Percentiles rank a stretch among this genome's conserved stretches.
Evolutionary conservation across 768 basidiomycete genomes (phyloP).

Genomic region (Nidula microcarpa): DNA sequence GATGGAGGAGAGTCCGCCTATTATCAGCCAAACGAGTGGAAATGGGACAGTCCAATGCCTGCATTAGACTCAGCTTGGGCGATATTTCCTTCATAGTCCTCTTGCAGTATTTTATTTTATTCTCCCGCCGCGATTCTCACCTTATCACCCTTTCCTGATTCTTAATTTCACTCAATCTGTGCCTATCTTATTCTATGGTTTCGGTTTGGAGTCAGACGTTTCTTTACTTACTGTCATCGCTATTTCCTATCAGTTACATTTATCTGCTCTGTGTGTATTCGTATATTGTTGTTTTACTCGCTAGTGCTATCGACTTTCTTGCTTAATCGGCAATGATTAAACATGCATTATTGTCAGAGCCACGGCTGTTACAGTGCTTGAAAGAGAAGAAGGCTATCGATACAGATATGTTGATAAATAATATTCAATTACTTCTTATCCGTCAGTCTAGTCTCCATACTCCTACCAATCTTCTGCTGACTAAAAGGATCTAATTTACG

Average conservation of each 20-base stretch:
- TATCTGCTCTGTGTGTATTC: constrained; percentile 21
- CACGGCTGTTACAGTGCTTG: too few relatives aligned
- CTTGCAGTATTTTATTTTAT: constrained; percentile 30
- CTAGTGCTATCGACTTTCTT: constrained; percentile 42
- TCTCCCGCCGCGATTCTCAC: constrained; percentile 16
- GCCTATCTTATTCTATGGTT: constrained; percentile 28
- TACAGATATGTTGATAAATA: too few relatives aligned
- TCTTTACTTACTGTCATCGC: constrained; percentile 21
- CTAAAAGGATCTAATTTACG: not conserved
- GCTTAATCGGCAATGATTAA: too few relatives aligned
- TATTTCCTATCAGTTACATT: constrained; percentile 9
- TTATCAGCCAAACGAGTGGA: constrained; percentile 61
- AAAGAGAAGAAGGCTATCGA: too few relatives aligned
- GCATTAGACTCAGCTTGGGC: constrained; percentile 71
- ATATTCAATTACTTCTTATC: too few relatives aligned
- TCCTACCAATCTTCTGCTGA: not conserved
- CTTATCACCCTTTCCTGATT: constrained; percentile 7
- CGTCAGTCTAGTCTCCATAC: too few relatives aligned
- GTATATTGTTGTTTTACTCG: constrained; percentile 57
- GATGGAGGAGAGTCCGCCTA: constrained; percentile 75
- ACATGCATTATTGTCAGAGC: too few relatives aligned
- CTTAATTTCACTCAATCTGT: constrained; percentile 16
- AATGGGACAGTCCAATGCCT: constrained; percentile 70
- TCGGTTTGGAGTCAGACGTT: constrained; percentile 32
- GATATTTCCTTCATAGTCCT: constrained; percentile 53